A percentile compares a stretch with the other conserved stretches of the same genome.
Evolutionary conservation across 441 rosid genomes (phyloP).

Genomic region (Erysimum cheiri): DNA sequence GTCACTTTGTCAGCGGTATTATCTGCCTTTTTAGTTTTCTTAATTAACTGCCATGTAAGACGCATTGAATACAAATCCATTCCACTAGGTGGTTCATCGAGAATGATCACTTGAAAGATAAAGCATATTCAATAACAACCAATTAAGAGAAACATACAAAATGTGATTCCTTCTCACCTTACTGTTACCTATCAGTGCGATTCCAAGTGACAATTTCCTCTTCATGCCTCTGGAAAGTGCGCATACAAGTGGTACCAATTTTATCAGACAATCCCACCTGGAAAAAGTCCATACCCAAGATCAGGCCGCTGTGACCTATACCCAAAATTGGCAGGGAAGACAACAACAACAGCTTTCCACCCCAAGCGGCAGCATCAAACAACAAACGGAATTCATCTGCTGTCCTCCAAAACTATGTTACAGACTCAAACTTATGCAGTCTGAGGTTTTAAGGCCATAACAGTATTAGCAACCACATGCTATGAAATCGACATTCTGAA

Average conservation of each 20-base stretch:
- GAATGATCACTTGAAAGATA: conserved; percentile 79
- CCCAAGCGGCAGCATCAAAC: conserved; percentile 14
- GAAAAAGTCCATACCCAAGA: conserved; percentile 16
- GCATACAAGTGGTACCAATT: conserved; percentile 67
- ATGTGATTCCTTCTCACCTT: conserved; percentile 59
- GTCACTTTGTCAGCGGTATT: conserved; percentile 58
- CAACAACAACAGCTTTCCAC: conserved; percentile 22
- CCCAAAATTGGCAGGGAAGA: conserved; percentile 6
- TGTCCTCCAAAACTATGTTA: conserved; percentile 28
- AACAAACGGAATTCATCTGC: conserved; percentile 19
- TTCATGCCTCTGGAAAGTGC: conserved; percentile 99
- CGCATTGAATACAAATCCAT: conserved; percentile 99
- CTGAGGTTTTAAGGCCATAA: conserved; percentile 27
- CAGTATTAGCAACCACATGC: conserved; percentile 17
- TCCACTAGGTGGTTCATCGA: conserved; percentile 99
- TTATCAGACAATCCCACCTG: conserved; percentile 99
- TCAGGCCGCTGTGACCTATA: conserved; percentile 27
- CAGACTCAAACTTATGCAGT: conserved; percentile 22
- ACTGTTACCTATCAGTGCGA: conserved; percentile 93
- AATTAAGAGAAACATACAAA: conserved; percentile 28
- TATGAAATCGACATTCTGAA: conserved; percentile 19
- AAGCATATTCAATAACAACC: conserved; percentile 37
- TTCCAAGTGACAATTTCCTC: conserved; percentile 94
- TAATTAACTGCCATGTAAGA: conserved; percentile 97
- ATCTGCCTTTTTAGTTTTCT: conserved; percentile 89